A percentile compares a stretch with the other conserved stretches of the same genome.
phyloP scores from a whole-genome alignment of 78 protist species.

The slime mould (Dictyostelium discoideum) region DNA sequence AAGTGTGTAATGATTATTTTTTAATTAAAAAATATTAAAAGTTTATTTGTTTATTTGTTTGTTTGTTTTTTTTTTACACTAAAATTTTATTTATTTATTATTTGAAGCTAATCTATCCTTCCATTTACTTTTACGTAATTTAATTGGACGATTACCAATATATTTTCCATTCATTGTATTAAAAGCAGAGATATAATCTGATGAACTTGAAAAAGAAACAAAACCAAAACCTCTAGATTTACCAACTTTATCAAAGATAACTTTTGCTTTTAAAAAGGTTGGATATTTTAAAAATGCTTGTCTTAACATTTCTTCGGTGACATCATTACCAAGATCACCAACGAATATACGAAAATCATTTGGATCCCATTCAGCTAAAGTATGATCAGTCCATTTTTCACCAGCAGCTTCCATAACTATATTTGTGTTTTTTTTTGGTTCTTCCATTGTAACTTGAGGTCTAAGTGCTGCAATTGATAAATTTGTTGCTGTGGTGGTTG shows the following conservation, averaged over 20 bases:
- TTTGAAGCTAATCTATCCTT: conserved; percentile 35
- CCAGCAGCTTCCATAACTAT: conserved; percentile 70
- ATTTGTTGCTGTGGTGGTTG: not conserved
- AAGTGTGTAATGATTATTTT: no score
- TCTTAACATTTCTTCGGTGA: conserved; percentile 77
- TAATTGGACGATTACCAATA: conserved; percentile 85
- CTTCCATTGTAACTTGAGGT: conserved; percentile 73
- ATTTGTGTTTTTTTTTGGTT: conserved; percentile 36
- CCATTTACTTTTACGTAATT: conserved; percentile 73
- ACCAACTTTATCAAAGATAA: conserved; percentile 68
- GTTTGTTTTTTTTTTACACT: no score
- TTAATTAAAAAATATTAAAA: no score
- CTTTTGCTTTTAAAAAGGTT: conserved; percentile 86
- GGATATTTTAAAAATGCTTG: conserved; percentile 81
- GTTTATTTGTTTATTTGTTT: no score
- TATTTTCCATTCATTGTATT: conserved; percentile 87
- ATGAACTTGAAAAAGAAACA: conserved; percentile 82
- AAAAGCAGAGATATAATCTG: conserved; percentile 82
- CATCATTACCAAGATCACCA: conserved; percentile 92
- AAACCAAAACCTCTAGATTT: conserved; percentile 91
- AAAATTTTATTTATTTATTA: not conserved
- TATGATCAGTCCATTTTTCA: conserved; percentile 83
- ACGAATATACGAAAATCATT: conserved; percentile 89
- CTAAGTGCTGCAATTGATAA: not conserved
- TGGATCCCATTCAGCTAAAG: conserved; percentile 88